A percentile compares a stretch with the other conserved stretches of the same genome.
These are phyloP conservation scores for Talaromyces borbonicus DNA, from an alignment of 495 filamentous ascomycete species.

Conservation along the genomic window DNA sequence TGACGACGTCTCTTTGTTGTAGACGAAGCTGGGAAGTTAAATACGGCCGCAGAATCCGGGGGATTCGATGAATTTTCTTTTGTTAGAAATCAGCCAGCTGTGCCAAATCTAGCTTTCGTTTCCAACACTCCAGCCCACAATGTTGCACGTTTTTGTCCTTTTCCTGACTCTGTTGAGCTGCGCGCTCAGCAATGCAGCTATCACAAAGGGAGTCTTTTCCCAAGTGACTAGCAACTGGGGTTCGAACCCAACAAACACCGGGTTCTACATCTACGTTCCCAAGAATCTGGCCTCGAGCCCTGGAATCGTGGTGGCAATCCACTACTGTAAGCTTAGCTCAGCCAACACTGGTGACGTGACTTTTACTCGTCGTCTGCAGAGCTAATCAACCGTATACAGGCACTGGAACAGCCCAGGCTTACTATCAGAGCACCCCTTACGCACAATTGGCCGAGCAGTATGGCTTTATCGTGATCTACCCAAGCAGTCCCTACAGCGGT, in stretches of 20 bases:
- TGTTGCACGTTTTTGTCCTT: neutral
- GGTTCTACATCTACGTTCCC: slow-evolving; percentile 24
- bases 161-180: neutral
- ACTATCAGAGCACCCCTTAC: slow-evolving; percentile 17
- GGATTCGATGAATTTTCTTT: neutral
- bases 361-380: too few species aligned
- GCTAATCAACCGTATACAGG: too few species aligned
- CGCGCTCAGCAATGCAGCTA: neutral
- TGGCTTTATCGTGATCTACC: slow-evolving; percentile 48
- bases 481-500: slow-evolving; percentile 30
- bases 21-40: neutral
- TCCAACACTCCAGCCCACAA: too few species aligned
- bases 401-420: slow-evolving; percentile 18
- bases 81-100: neutral
- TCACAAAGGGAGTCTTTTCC: neutral
- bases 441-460: slow-evolving; percentile 29
- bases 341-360: neutral
- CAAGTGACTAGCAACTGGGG: slow-evolving; percentile 1
- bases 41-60: neutral
- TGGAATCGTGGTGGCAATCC: slow-evolving; percentile 29
- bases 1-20: neutral
- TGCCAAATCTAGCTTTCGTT: too few species aligned
- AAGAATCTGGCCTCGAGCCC: slow-evolving; percentile 23
- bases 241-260: slow-evolving; percentile 4
- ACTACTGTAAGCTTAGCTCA: neutral